Evolutionary conservation across 2,329 filamentous ascomycete species (phyloP), one percentile per base, ranked within the genome.

Genomic region (Trichoderma asperellum): DNA sequence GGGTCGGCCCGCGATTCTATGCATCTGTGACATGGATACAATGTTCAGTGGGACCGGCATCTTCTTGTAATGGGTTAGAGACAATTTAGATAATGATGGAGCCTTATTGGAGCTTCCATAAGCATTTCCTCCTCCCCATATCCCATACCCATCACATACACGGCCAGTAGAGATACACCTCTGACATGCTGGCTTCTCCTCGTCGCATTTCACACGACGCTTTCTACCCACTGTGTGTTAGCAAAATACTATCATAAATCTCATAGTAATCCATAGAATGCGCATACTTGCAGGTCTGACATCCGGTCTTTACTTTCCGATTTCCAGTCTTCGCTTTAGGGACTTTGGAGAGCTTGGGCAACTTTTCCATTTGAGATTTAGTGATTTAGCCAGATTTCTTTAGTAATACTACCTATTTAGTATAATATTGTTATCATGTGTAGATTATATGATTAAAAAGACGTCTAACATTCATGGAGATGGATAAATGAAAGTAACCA

Each of bases 121-220:
- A 16, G n/a, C 60, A 62, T 62, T 70, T 7, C 58, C 65, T 34
- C 68, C 68, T 29, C 68, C 68, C 70, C 70, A 72, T 24, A 83
- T 75, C 0, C 80, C 82, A 70, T 83, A 83, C 16, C 82, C 81
- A 62, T 83, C 79, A 75, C 76, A 72, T n/a, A 64, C 27, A 11
- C 70, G 70, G 43, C 70, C 70, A 18, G 70, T 72, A 11, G 65
- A 69, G 35, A 69, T 34, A 27, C 70, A 72, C 53, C 69, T 55
- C 7, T 62, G 29, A 11, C 70, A 72, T 1, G 69, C 70, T 12
- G 80, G 80, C 29, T 75, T 74, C 5, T 71, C 72, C 71, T 83
- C 80, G 60, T 83, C 81, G 57, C 78, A 79, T 70, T 79, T 79
- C 24, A 78, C 74, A 16, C 74, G 63, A 10, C 68, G 64, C 40